Percentiles rank a stretch among this genome's conserved stretches.
Evolutionary conservation across 768 basidiomycete genomes (phyloP).

Genomic region (Mycena rebaudengoi): DNA sequence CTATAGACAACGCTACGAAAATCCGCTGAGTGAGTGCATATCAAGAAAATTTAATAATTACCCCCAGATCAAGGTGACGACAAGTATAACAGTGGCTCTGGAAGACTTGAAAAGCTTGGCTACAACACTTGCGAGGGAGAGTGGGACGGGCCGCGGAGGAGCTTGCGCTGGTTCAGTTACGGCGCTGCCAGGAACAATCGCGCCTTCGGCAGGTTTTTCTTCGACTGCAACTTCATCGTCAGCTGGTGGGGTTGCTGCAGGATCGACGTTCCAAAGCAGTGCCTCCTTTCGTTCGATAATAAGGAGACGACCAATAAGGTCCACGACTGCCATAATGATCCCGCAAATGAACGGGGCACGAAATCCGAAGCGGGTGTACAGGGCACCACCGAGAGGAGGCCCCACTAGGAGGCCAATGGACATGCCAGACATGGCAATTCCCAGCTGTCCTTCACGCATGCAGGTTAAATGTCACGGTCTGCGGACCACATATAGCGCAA

Average conservation of each 20-base stretch:
- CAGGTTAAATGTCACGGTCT: background rate
- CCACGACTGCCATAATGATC: conserved; percentile 53
- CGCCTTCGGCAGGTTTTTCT: conserved; percentile 6
- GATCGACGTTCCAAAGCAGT: conserved; percentile 56
- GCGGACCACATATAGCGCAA: background rate
- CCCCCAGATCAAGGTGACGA: conserved; percentile 64
- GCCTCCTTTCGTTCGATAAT: conserved; percentile 66
- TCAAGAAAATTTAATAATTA: conserved; percentile 34
- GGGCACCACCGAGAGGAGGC: conserved; percentile 63
- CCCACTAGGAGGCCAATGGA: conserved; percentile 57
- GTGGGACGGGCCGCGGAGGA: background rate
- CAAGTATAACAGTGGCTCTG: conserved; percentile 56
- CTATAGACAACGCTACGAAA: conserved; percentile 53
- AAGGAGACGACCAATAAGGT: conserved; percentile 62
- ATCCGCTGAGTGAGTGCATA: background rate
- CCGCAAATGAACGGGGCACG: conserved; percentile 68
- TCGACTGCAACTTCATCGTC: conserved; percentile 14
- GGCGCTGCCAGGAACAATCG: background rate
- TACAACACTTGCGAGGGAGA: conserved; percentile 54
- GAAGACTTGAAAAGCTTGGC: conserved; percentile 51
- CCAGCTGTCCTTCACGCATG: conserved; percentile 57
- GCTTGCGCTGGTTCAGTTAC: background rate
- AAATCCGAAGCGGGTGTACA: conserved; percentile 65
- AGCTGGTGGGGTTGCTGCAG: conserved; percentile 27
- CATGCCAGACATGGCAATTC: conserved; percentile 63